Evolutionary conservation across 257 asterid species (phyloP).

Genomic region (Ilex asprella): DNA sequence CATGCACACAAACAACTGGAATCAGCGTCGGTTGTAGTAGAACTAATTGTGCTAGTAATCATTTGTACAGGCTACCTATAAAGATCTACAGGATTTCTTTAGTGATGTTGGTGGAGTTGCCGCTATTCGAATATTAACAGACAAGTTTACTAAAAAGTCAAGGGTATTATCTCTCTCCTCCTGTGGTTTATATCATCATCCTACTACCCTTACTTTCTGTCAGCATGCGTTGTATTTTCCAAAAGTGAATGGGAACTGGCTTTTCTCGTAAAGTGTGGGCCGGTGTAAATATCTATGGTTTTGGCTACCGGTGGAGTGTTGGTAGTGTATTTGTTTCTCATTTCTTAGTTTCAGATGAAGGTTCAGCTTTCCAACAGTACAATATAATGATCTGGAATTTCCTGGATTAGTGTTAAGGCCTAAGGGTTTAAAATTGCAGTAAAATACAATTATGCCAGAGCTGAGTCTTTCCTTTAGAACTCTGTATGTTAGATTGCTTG

Average conservation of each 20-base stretch:
- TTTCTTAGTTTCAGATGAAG: too few species aligned
- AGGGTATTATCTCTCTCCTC: constrained; percentile 51
- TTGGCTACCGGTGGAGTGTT: too few species aligned
- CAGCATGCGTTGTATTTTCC: not conserved
- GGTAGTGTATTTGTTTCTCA: too few species aligned
- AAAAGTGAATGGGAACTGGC: not conserved
- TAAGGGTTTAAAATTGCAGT: too few species aligned
- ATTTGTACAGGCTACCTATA: constrained; percentile 54
- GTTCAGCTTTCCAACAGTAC: too few species aligned
- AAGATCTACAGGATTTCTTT: constrained; percentile 63
- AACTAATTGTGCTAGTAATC: constrained; percentile 5
- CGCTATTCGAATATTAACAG: constrained; percentile 67
- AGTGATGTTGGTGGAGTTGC: constrained; percentile 85
- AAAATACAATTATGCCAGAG: too few species aligned
- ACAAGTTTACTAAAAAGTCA: constrained; percentile 72
- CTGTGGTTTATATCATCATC: not conserved
- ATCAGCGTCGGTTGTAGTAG: not conserved
- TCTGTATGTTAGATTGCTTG: too few species aligned
- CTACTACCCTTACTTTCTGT: not conserved
- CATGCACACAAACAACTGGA: not conserved
- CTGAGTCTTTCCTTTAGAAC: too few species aligned
- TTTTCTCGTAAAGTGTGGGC: too few species aligned
- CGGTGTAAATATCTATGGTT: too few species aligned
- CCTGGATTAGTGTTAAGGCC: too few species aligned
- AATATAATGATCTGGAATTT: too few species aligned